phyloP scores from a whole-genome alignment of 2,329 filamentous ascomycete genomes.

The Pleurostoma richardsiae region DNA sequence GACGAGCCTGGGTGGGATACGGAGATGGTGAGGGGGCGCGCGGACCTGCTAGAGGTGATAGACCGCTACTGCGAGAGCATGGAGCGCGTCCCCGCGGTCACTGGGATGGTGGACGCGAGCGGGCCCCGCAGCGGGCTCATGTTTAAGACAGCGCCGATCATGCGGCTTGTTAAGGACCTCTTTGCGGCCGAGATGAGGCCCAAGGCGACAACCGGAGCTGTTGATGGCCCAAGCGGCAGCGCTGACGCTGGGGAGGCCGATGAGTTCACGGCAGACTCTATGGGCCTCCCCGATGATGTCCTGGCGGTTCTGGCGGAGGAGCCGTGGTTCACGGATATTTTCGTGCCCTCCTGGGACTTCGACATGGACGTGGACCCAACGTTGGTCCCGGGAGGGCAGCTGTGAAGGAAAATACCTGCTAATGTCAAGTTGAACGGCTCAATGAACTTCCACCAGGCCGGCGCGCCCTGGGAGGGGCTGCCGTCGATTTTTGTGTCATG shows the following conservation, averaged over 20 bases:
- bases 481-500: too few relatives aligned
- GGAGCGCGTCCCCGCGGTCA: slow-evolving; percentile 4
- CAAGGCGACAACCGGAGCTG: background rate
- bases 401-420: too few relatives aligned
- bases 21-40: slow-evolving; percentile 12
- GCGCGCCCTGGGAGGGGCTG: too few relatives aligned
- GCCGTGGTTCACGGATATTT: slow-evolving; percentile 5
- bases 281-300: background rate
- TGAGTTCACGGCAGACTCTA: background rate
- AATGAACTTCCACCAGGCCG: too few relatives aligned
- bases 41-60: slow-evolving; percentile 14
- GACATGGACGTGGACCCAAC: too few relatives aligned
- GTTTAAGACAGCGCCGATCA: slow-evolving; percentile 12
- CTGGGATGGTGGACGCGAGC: slow-evolving; percentile 12
- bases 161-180: slow-evolving; percentile 13
- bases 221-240: background rate
- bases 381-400: too few relatives aligned
- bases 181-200: slow-evolving; percentile 12
- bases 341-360: background rate
- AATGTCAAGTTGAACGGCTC: too few relatives aligned
- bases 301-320: slow-evolving; percentile 1
- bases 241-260: background rate
- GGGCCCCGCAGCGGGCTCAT: slow-evolving; percentile 13
- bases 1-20: slow-evolving; percentile 16
- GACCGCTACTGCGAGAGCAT: slow-evolving; percentile 11